Evolutionary conservation across 352 stramenopile species (phyloP).

Genomic region (Globisporangium irregulare): DNA sequence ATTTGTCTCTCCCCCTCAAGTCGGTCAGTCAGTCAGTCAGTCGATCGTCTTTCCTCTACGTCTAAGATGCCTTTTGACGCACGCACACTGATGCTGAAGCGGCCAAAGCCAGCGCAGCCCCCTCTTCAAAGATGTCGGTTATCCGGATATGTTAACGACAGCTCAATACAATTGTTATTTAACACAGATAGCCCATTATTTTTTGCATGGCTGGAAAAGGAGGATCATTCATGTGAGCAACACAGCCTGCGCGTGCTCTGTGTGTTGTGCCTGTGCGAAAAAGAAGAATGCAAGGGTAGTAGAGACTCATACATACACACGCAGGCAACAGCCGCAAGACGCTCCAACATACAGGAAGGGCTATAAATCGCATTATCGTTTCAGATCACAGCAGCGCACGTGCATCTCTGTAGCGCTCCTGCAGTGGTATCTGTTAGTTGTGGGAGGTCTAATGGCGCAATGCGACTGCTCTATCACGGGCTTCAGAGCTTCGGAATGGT

Average conservation of each 20-base stretch:
- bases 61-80: background rate
- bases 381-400: background rate
- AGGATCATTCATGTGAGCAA: background rate
- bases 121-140: background rate
- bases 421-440: background rate
- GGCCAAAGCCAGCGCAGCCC: background rate
- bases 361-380: slow-evolving; percentile 12
- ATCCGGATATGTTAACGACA: background rate
- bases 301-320: background rate
- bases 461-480: slow-evolving; percentile 3
- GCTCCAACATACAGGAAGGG: background rate
- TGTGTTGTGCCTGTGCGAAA: background rate
- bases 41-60: slow-evolving; percentile 3
- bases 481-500: slow-evolving; percentile 65
- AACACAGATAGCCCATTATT: background rate
- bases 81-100: background rate
- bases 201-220: slow-evolving; percentile 13
- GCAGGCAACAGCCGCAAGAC: background rate
- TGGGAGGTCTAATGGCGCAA: slow-evolving; percentile 3
- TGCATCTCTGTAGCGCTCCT: background rate
- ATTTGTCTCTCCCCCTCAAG: background rate
- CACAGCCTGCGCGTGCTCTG: background rate
- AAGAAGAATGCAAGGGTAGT: background rate
- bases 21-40: background rate
- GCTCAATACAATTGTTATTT: background rate